phyloP scores from a whole-genome alignment of 2,329 filamentous ascomycete genomes.

The Bipolaris sorokiniana region DNA sequence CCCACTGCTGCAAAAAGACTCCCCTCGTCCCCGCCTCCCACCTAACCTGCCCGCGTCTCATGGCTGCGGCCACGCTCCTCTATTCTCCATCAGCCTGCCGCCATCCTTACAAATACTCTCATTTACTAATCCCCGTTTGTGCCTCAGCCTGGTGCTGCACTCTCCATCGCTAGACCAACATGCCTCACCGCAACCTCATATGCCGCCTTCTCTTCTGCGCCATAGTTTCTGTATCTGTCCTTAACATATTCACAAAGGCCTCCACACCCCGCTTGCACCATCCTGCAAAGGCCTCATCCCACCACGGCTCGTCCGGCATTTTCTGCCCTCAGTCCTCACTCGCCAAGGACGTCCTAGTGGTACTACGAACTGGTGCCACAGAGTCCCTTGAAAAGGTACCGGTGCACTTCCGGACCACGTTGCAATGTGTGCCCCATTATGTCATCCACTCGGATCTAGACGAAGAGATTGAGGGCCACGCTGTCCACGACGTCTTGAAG shows the following conservation, averaged over 20 bases:
- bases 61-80: constrained; percentile 19
- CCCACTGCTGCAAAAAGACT: constrained; percentile 1
- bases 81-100: constrained; percentile 17
- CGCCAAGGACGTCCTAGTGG: constrained; percentile 61
- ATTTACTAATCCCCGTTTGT: constrained; percentile 6
- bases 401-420: constrained; percentile 62
- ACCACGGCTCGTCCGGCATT: constrained; percentile 24
- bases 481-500: constrained; percentile 57
- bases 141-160: constrained; percentile 31
- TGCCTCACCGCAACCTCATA: constrained; percentile 43
- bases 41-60: constrained; percentile 17
- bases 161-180: constrained; percentile 17
- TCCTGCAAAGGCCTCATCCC: constrained; percentile 30
- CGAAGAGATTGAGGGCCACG: constrained; percentile 58
- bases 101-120: constrained; percentile 9
- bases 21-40: constrained; percentile 8
- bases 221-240: constrained; percentile 42
- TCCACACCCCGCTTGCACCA: constrained; percentile 39
- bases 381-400: constrained; percentile 64
- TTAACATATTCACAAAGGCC: constrained; percentile 44
- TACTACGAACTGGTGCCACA: constrained; percentile 66
- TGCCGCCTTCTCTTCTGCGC: constrained; percentile 43
- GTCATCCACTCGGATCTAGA: constrained; percentile 65
- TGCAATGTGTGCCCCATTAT: constrained; percentile 62
- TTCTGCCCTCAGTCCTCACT: constrained; percentile 43